phyloP scores from a whole-genome alignment of 345 rosid genomes.

The Theobroma cacao region DNA sequence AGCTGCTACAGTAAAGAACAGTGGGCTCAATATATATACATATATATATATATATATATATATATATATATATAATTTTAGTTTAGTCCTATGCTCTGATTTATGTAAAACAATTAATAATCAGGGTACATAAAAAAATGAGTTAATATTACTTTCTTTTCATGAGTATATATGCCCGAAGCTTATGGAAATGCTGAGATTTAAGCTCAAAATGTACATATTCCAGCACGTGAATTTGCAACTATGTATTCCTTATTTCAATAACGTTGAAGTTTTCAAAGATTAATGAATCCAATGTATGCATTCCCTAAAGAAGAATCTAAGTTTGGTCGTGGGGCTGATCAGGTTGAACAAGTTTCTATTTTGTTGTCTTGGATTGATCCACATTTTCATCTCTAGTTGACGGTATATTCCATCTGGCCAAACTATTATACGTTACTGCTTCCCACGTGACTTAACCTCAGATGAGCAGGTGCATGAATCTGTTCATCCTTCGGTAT shows the following conservation, averaged over 20 bases:
- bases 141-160: too few species aligned
- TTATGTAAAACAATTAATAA: not conserved
- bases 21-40: too few species aligned
- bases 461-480: slow-evolving; percentile 14
- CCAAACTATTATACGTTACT: not conserved
- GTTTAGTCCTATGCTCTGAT: not conserved
- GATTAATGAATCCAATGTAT: not conserved
- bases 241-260: too few species aligned
- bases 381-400: not conserved
- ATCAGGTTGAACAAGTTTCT: not conserved
- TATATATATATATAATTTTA: too few species aligned
- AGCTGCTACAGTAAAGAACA: too few species aligned
- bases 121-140: too few species aligned
- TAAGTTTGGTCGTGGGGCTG: not conserved
- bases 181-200: too few species aligned
- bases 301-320: not conserved
- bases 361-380: not conserved
- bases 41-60: too few species aligned
- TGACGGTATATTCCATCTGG: not conserved
- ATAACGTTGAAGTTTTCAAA: not conserved
- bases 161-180: too few species aligned
- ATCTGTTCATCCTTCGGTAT: not conserved
- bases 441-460: not conserved
- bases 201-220: too few species aligned
- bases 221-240: too few species aligned